Percentiles rank a stretch among this genome's conserved stretches.
phyloP scores from a whole-genome alignment of 2,329 filamentous ascomycete species.

The Colletotrichum scovillei region DNA sequence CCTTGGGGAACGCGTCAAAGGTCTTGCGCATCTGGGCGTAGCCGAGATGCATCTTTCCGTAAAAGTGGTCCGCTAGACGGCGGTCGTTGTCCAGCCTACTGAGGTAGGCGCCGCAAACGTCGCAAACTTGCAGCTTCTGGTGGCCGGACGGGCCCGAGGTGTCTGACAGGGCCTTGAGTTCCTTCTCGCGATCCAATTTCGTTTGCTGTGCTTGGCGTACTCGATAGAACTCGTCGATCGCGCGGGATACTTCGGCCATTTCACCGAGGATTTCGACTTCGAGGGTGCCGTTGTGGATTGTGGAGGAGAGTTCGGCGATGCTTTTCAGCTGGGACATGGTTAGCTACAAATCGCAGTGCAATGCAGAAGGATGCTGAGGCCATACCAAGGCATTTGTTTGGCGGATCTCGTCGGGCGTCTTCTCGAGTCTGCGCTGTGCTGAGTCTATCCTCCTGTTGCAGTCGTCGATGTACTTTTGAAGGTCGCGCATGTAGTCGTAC shows the following conservation, averaged over 20 bases:
- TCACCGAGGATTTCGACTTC: conserved; percentile 90
- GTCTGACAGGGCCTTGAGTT: conserved; percentile 90
- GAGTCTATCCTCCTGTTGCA: conserved; percentile 94
- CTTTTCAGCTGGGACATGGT: conserved; percentile 70
- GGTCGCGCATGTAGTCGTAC: conserved; percentile 95
- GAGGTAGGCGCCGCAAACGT: conserved; percentile 96
- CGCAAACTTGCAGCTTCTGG: conserved; percentile 98
- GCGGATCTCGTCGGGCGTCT: conserved; percentile 96
- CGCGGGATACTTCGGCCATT: conserved; percentile 81
- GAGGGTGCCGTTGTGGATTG: conserved; percentile 83
- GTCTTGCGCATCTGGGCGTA: conserved; percentile 99
- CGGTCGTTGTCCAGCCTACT: conserved; percentile 94
- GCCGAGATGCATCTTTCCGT: conserved; percentile 98
- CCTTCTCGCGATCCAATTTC: conserved; percentile 86
- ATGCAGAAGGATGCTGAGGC: not conserved
- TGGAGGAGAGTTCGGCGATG: conserved; percentile 83
- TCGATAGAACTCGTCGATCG: conserved; percentile 89
- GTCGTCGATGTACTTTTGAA: conserved; percentile 96
- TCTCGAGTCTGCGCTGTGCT: conserved; percentile 90
- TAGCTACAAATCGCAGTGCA: conserved; percentile 42
- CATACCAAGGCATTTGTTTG: conserved; percentile 87
- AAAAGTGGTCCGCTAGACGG: conserved; percentile 95
- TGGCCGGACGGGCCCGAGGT: conserved; percentile 93
- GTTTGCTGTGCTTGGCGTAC: conserved; percentile 82
- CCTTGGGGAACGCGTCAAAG: conserved; percentile 85